Conservation (phyloP, 1,139 yeast genomes). For the Starmera stellimalicola region DNA sequence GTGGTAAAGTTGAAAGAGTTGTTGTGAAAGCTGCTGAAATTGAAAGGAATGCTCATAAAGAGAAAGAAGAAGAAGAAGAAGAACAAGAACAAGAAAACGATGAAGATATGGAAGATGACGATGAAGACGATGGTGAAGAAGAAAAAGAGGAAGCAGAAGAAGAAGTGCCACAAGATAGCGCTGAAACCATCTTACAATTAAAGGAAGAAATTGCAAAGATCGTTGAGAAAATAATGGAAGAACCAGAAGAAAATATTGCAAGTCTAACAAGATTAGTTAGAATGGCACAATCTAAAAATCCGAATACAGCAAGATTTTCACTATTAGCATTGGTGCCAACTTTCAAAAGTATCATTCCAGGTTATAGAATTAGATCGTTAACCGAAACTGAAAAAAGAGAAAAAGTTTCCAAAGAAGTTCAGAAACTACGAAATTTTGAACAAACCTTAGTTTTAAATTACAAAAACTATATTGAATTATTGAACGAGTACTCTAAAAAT, state of each 20-base stretch:
- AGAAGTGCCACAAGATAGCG: constrained; percentile 43
- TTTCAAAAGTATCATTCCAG: constrained; percentile 79
- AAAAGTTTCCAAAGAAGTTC: constrained; percentile 75
- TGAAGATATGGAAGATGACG: constrained; percentile 13
- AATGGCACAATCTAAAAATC: constrained; percentile 59
- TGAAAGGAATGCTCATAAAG: constrained; percentile 15
- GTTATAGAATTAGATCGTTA: constrained; percentile 76
- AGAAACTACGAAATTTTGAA: constrained; percentile 68
- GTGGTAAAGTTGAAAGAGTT: constrained; percentile 65
- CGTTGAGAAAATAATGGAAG: constrained; percentile 73
- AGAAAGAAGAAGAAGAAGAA: constrained; percentile 17
- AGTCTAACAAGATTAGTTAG: constrained; percentile 62
- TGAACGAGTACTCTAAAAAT: constrained; percentile 30
- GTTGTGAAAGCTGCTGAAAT: constrained; percentile 22
- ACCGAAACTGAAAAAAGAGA: constrained; percentile 75
- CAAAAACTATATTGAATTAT: constrained; percentile 51
- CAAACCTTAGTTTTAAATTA: constrained; percentile 66
- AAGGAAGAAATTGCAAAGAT: constrained; percentile 80
- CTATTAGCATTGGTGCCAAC: constrained; percentile 75
- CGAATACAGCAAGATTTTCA: constrained; percentile 65
- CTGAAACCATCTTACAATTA: constrained; percentile 45
- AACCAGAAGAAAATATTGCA: constrained; percentile 78
- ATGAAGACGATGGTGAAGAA: constrained; percentile 17
- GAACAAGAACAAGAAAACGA: constrained; percentile 21
- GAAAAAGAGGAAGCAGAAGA: constrained; percentile 29